Percentiles rank a stretch among this genome's conserved stretches.
phyloP scores from a whole-genome alignment of 2,329 filamentous ascomycete genomes.

The Microascus cirrosus region DNA sequence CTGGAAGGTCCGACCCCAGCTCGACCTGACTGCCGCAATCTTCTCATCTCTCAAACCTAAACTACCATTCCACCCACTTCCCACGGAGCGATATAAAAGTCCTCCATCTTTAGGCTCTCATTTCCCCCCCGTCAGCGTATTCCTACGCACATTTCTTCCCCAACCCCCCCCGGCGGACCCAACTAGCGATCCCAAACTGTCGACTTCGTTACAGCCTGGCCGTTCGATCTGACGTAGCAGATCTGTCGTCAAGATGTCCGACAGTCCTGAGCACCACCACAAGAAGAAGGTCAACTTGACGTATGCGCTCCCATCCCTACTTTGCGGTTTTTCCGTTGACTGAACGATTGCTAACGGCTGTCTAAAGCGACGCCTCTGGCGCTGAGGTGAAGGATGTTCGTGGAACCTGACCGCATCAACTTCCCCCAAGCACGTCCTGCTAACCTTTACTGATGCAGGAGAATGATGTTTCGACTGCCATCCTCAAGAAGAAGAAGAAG shows the following conservation, averaged over 20 bases:
- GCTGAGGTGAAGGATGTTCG: constrained; percentile 75
- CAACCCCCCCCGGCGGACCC: neutral
- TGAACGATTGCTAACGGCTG: constrained; percentile 22
- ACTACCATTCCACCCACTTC: neutral
- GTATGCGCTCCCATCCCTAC: constrained; percentile 37
- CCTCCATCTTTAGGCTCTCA: neutral
- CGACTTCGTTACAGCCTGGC: neutral
- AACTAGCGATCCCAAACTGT: neutral
- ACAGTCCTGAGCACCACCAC: constrained; percentile 56
- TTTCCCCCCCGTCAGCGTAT: neutral
- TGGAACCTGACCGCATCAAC: constrained; percentile 13
- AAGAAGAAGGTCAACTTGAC: constrained; percentile 78
- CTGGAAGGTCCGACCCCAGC: neutral
- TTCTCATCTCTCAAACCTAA: neutral
- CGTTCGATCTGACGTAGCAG: neutral
- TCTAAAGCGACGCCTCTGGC: constrained; percentile 71
- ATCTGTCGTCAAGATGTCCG: constrained; percentile 42
- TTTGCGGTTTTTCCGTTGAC: neutral
- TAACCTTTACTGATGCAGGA: constrained; percentile 40
- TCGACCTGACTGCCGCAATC: constrained; percentile 1
- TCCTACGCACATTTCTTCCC: neutral
- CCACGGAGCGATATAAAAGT: constrained; percentile 3
- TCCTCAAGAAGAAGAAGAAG: constrained; percentile 99
- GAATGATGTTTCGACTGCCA: constrained; percentile 88
- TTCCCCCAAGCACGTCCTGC: constrained; percentile 10